A percentile compares a stretch with the other conserved stretches of the same genome.
phyloP scores from a whole-genome alignment of 768 basidiomycete genomes.

The Boletus patriciae region DNA sequence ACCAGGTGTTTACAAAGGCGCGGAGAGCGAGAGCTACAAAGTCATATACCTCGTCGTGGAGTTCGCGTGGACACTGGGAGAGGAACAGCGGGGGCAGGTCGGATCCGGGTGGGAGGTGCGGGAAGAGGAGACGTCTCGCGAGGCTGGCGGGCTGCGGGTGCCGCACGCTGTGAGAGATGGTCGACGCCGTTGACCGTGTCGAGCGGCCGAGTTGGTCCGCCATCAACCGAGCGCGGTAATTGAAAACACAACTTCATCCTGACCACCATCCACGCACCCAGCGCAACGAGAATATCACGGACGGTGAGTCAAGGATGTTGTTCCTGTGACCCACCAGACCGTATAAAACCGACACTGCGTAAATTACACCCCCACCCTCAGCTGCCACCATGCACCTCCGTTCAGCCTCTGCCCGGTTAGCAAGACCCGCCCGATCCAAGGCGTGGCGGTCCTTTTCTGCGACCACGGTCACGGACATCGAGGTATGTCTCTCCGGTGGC shows the following conservation, averaged over 20 bases:
- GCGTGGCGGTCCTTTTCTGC: slow-evolving; percentile 20
- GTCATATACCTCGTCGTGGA: slow-evolving; percentile 62
- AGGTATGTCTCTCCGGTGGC: slow-evolving; percentile 36
- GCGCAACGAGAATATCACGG: neutral
- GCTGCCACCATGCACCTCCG: slow-evolving; percentile 20
- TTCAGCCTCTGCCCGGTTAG: slow-evolving; percentile 11
- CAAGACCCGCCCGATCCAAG: slow-evolving; percentile 5
- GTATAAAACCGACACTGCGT: slow-evolving; percentile 26
- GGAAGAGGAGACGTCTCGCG: slow-evolving; percentile 65
- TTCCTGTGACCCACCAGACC: neutral
- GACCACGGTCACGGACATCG: slow-evolving; percentile 39
- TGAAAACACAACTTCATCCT: neutral
- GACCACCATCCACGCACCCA: no score
- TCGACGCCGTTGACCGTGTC: slow-evolving; percentile 26
- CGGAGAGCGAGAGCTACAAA: slow-evolving; percentile 77
- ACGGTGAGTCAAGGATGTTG: neutral
- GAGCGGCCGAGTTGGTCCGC: slow-evolving; percentile 11
- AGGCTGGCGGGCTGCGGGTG: slow-evolving; percentile 39
- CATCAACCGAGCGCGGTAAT: slow-evolving; percentile 3
- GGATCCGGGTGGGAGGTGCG: slow-evolving; percentile 42
- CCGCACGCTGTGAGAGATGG: slow-evolving; percentile 16
- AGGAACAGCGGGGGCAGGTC: slow-evolving; percentile 56
- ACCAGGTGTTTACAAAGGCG: slow-evolving; percentile 82
- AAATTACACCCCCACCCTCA: neutral
- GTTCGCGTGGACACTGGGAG: slow-evolving; percentile 49